Base-by-base conservation (phyloP, 1,139 yeast genomes). In the Saccharomyces pastorianus region DNA sequence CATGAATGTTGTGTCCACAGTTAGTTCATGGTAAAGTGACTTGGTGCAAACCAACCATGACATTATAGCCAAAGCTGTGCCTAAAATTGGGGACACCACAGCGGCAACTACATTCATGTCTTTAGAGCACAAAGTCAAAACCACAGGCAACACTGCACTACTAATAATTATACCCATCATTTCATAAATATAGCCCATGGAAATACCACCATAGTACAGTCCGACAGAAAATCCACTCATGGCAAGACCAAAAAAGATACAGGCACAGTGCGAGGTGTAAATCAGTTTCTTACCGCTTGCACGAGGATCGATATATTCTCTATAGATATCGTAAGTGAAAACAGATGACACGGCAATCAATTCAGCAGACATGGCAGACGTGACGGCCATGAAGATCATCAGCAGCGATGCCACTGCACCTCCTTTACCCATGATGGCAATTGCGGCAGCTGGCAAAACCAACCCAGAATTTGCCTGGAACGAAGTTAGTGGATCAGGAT, bases 171-270 rank as follows among this genome's bases (percentile, higher is more conserved):
- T 81, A 51, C 96, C 96, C 90, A 89, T 88, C 59, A 90, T 75
- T 68, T 88, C 89, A 67, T 87, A 87, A 53, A 90, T 76, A 71
- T 85, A 87, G 14, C 96, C 96, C 88, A 90, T 85, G 29, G 88
- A 81, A 51, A 89, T 84, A 20, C 85, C 86, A 26, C 93, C 96
- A 63, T 89, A 87, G 71, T 81, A 80, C 53, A 89, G 76, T 6
- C 96, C 96, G 62, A 84, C 82, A 9, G 96, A 81, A 66, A 89
- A 86, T 0, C 85, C 93, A 47, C 91, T 85, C 90, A 89, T 83
- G 27, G 78, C 75, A 54, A 87, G 72, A 9, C 89, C 87, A 67
- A 83, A 86, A 1, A 73, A 76, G 51, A 84, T 69, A 55, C 88
- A 91, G 0, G 88, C 71, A 6, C 73, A 57, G 67, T 88, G 96